Evolutionary conservation across 2,329 filamentous ascomycete species (phyloP), one percentile per base, ranked within the genome.

Genomic region (Elsinoe batatas): DNA sequence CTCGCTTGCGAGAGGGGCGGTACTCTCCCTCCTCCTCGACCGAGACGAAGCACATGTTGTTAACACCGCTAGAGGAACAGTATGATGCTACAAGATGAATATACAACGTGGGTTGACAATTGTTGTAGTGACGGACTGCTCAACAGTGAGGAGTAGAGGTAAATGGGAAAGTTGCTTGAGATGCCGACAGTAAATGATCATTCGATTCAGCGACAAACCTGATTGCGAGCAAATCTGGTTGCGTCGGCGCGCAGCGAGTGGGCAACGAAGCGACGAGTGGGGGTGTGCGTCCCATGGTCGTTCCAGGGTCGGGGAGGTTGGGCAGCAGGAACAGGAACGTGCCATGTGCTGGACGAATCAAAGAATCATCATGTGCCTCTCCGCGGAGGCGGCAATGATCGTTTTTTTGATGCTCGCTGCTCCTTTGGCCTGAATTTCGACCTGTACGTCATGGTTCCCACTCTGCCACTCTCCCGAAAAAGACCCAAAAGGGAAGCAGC

Each of bases 1-100:
- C 65, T 5, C 65, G 62, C 18, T 61, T 58, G 15, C 64, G 64
- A 13, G 61, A 57, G 2, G 57, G 50, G 42, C 64, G 64, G 44
- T 71, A 65, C 42, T 75, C 72, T 59, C 74, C 73, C 55, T 72
- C 70, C 53, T 73, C 68, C 57, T 69, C 70, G 56, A 75, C 70
- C 58, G 69, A 71, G 64, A 76, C 63, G 35, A 76, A 71, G 64
- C 74, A 76, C 74, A 76, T 76, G 33, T 8, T 51, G 17, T n/a
- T n/a, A 3, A n/a, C 2, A 20, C 8, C 37, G 8, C 33, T 15
- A 26, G 22, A 30, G n/a, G 47, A n/a, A 37, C 6, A 51, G 13
- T 11, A n/a, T 20, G 15, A 22, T 11, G 17, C 6, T 6, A 51
- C 26, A 51, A 6, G 47, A 30, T 6, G 47, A 32, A 30, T 15